phyloP scores from a whole-genome alignment of 2,329 filamentous ascomycete species.

The Pseudovirgaria hyperparasitica region DNA sequence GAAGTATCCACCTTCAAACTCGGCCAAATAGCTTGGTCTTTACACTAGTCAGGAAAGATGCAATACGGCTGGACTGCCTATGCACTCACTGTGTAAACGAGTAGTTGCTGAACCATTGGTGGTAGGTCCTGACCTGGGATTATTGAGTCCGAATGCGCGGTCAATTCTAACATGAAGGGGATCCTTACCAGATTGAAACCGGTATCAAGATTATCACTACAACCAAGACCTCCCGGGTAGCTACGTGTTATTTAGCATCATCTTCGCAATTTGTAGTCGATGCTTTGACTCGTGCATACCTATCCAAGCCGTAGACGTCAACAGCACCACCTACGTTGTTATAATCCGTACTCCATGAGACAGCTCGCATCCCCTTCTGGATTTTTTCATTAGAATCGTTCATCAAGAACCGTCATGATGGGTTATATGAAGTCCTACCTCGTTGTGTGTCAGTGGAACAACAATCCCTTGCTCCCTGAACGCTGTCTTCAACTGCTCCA shows the following conservation, averaged over 20 bases:
- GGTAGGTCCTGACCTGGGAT: too few species aligned
- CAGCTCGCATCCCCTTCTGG: slow-evolving; percentile 34
- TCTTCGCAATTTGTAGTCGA: too few species aligned
- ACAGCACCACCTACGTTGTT: slow-evolving; percentile 43
- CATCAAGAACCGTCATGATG: too few species aligned
- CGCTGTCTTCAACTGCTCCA: slow-evolving; percentile 37
- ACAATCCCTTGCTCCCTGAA: slow-evolving; percentile 35
- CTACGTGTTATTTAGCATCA: too few species aligned
- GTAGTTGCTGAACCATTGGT: slow-evolving; percentile 45
- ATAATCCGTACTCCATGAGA: slow-evolving; percentile 44
- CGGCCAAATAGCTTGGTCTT: slow-evolving; percentile 40
- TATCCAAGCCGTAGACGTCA: slow-evolving; percentile 37
- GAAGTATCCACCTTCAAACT: slow-evolving; percentile 43
- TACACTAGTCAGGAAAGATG: too few species aligned
- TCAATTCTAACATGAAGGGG: too few species aligned
- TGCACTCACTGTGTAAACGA: slow-evolving; percentile 41
- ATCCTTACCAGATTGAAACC: slow-evolving; percentile 39
- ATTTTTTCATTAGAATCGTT: too few species aligned
- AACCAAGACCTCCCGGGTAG: slow-evolving; percentile 36
- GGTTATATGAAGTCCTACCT: too few species aligned
- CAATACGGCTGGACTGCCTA: too few species aligned
- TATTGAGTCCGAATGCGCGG: too few species aligned
- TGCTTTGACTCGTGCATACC: too few species aligned
- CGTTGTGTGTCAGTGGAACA: slow-evolving; percentile 38
- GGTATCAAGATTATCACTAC: slow-evolving; percentile 34